Base-by-base conservation (phyloP, 257 asterid genomes). In the Schizonepeta tenuifolia region DNA sequence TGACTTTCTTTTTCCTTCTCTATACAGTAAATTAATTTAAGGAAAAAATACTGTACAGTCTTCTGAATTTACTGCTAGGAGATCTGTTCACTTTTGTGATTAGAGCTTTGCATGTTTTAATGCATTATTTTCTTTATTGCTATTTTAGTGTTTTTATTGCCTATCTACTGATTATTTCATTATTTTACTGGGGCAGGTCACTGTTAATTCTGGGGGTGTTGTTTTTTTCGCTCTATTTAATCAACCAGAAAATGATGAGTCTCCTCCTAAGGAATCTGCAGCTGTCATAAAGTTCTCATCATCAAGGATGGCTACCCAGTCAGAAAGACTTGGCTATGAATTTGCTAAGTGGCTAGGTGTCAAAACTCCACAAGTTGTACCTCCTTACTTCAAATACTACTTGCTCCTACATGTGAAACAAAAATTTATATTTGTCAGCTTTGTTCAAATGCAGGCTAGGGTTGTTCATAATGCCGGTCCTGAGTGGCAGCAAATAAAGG, bases 341-440 rank as follows among this genome's bases (percentile, higher is more conserved):
- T 95, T 92, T 83, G 99, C 98, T 4, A 95, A 87, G 90, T 92
- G 98, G 97, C 97, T 95, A 72, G 98, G 99, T 79, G 93, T 95
- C 90, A 91, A 81, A 82, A 92, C 93, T 76, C 99, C 99, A 70
- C 99, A 95, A 80, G 99, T 95, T 69, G 89, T 87, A 74, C 83
- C 88, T 82, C 78, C 81, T 75, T 72, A 64, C 90, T 81, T 69
- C 62, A 64, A 69, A 44, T 47, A 28, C 67, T 72, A 71, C 68
- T 80, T 80, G 43, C 72, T 72, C 58, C 41, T 56, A 60, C 62
- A 58, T 38, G 70, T 73, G 71, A 60, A 74, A 63, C 62, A 49
- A 53, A 62, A 70, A 58, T 36, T 65, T 76, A 65, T 36, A 33
- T 44, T 67, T 35, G 15, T 15, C 36, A 58, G 63, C 21, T 6